phyloP scores from a whole-genome alignment of 305 asterid species.

The Solanum hybrid region DNA sequence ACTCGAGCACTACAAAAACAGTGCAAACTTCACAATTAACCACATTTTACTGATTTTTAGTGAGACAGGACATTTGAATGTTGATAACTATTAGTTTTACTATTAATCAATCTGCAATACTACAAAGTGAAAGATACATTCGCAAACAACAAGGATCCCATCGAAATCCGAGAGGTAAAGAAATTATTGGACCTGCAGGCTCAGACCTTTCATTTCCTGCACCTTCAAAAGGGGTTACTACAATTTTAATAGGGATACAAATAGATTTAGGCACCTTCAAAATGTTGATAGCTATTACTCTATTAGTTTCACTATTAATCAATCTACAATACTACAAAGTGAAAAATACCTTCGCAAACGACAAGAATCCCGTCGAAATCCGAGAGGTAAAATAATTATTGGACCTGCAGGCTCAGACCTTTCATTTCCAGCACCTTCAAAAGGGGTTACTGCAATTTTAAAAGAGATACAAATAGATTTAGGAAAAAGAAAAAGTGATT shows the following conservation, averaged over 20 bases:
- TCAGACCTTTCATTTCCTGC: constrained; percentile 70
- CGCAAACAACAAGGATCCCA: constrained; percentile 88
- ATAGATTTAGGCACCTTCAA: neutral
- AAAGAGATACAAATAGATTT: neutral
- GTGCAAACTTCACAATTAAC: neutral
- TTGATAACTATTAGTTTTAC: neutral
- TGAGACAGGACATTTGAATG: neutral
- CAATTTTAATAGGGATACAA: neutral
- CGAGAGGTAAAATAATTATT: neutral
- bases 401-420: neutral
- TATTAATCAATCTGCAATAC: neutral
- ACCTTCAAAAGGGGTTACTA: constrained; percentile 56
- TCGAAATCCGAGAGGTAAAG: constrained; percentile 54
- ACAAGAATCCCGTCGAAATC: neutral
- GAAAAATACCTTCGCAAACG: neutral
- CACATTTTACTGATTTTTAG: neutral
- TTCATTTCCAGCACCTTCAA: neutral
- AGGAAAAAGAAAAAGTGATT: neutral
- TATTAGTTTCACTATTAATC: neutral
- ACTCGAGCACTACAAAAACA: neutral
- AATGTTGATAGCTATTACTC: no score
- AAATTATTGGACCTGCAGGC: constrained; percentile 64
- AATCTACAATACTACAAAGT: no score
- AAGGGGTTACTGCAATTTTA: neutral
- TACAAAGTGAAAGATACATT: constrained; percentile 28